These are phyloP conservation scores for Aspergillus neotritici DNA, from an alignment of 2,329 filamentous ascomycete species.

Conservation along the genomic window DNA sequence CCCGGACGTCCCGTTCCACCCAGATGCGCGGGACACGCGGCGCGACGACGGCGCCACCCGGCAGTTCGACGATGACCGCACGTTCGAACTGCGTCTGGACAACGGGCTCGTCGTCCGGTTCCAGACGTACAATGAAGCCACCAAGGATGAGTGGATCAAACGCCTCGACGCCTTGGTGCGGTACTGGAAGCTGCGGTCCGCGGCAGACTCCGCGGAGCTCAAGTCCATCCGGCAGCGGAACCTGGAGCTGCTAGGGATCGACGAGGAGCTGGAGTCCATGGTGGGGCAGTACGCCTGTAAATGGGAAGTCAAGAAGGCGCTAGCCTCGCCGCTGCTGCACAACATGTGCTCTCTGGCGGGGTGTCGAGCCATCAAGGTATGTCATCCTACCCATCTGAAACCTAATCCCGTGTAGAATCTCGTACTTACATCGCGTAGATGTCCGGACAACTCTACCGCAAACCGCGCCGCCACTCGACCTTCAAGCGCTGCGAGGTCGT, in stretches of 20 bases:
- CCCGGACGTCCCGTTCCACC: conserved; percentile 52
- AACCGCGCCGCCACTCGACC: conserved; percentile 56
- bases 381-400: neutral
- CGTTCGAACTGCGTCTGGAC: conserved; percentile 57
- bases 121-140: conserved; percentile 52
- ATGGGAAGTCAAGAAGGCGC: conserved; percentile 61
- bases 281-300: conserved; percentile 63
- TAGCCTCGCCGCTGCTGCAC: conserved; percentile 60
- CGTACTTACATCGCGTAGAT: conserved; percentile 33
- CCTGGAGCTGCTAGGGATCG: conserved; percentile 55
- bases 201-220: conserved; percentile 53
- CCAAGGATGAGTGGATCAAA: conserved; percentile 58
- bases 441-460: conserved; percentile 58
- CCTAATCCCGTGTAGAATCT: too few species aligned
- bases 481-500: conserved; percentile 59
- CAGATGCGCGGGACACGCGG: conserved; percentile 41
- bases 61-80: conserved; percentile 52
- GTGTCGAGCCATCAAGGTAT: conserved; percentile 55
- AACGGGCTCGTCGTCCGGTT: conserved; percentile 59
- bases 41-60: conserved; percentile 50
- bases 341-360: conserved; percentile 61
- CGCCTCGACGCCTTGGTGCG: conserved; percentile 52
- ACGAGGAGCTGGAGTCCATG: conserved; percentile 60
- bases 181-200: conserved; percentile 57
- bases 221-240: conserved; percentile 55